Evolutionary conservation across 768 basidiomycete genomes (phyloP).

Genomic region (Agrocybe chaxingu): DNA sequence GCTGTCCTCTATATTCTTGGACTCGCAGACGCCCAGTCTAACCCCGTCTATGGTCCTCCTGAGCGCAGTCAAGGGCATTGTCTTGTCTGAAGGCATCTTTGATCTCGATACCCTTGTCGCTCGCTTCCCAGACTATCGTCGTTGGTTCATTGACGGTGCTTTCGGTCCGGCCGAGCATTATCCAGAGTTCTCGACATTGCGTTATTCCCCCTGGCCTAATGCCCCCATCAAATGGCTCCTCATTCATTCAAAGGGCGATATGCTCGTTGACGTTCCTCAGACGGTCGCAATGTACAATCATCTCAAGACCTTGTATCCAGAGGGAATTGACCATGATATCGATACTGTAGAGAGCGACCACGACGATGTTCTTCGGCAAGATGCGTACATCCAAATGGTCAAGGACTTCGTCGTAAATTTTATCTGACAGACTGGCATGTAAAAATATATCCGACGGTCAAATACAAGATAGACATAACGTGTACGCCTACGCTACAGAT

Average conservation of each 20-base stretch:
- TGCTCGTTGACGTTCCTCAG: conserved; percentile 61
- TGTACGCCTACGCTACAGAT: conserved; percentile 9
- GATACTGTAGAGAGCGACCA: conserved; percentile 51
- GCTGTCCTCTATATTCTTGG: conserved; percentile 65
- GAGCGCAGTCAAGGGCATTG: conserved; percentile 46
- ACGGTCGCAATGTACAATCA: conserved; percentile 56
- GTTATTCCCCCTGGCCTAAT: conserved; percentile 33
- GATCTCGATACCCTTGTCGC: conserved; percentile 63
- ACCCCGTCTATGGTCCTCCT: conserved; percentile 41
- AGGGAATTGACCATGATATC: conserved; percentile 25
- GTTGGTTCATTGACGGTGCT: conserved; percentile 64
- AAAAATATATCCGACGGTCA: not conserved
- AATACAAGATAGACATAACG: not conserved
- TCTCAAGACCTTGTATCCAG: conserved; percentile 33
- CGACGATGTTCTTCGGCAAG: conserved; percentile 43
- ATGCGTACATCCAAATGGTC: conserved; percentile 45
- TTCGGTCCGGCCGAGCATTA: conserved; percentile 58
- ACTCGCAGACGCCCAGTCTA: conserved; percentile 44
- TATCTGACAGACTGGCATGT: not conserved
- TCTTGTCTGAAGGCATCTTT: conserved; percentile 77
- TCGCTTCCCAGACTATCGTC: conserved; percentile 63
- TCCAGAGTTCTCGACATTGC: conserved; percentile 40
- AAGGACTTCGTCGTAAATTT: conserved; percentile 32
- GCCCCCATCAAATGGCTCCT: conserved; percentile 58
- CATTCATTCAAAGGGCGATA: conserved; percentile 73